Evolutionary conservation across 192 early-diverging fungal species (phyloP).

Genomic region (Geranomyces variabilis): DNA sequence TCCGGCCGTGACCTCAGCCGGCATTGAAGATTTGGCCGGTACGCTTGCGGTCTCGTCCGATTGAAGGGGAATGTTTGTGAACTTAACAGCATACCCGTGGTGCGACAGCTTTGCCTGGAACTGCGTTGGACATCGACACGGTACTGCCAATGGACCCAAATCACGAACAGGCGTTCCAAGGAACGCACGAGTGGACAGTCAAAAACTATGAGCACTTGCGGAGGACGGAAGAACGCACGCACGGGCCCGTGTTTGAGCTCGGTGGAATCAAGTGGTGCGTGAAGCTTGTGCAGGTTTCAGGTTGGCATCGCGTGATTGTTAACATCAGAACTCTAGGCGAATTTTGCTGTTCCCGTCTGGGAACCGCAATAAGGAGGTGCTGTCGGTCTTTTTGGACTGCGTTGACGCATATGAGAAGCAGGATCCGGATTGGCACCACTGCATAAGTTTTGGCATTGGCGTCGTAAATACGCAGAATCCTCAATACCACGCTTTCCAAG

Average conservation of each 20-base stretch:
- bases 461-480: constrained; percentile 77
- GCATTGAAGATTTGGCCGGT: neutral
- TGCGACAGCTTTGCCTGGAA: neutral
- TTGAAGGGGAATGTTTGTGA: constrained; percentile 3
- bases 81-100: neutral
- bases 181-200: constrained; percentile 44
- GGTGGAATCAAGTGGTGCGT: constrained; percentile 46
- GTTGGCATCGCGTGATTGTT: neutral
- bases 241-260: constrained; percentile 45
- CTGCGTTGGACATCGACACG: constrained; percentile 18
- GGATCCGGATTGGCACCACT: constrained; percentile 74
- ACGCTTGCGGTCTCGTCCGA: too few species aligned
- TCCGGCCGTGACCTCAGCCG: neutral
- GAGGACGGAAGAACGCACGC: constrained; percentile 32
- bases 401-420: constrained; percentile 61
- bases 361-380: constrained; percentile 68
- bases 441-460: constrained; percentile 78
- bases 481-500: constrained; percentile 60
- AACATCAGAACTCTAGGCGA: constrained; percentile 57
- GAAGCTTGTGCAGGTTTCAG: neutral
- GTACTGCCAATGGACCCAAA: constrained; percentile 12
- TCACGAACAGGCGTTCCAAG: constrained; percentile 23
- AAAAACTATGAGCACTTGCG: constrained; percentile 28
- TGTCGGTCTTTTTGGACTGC: constrained; percentile 88
- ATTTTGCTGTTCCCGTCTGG: constrained; percentile 89